These are phyloP conservation scores for Lolium multiflorum DNA, from an alignment of 176 grass and related monocot genomes.

Conservation along the genomic window DNA sequence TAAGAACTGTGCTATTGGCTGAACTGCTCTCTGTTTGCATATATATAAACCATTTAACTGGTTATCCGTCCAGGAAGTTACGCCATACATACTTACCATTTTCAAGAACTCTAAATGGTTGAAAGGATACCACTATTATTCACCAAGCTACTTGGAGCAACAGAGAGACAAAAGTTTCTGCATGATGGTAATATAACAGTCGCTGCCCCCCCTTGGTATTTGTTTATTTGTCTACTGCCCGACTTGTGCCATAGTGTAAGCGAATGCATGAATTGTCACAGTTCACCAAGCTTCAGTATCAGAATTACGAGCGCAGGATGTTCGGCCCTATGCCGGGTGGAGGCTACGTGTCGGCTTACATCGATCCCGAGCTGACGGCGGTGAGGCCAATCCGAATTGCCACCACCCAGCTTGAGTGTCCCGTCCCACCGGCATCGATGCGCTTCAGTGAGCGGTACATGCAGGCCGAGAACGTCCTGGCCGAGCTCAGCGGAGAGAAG, in stretches of 20 bases:
- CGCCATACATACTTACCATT: slow-evolving; percentile 13
- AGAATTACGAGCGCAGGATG: not conserved
- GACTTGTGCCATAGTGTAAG: too few relatives aligned
- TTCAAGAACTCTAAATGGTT: slow-evolving; percentile 20
- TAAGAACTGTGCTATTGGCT: not conserved
- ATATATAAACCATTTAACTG: not conserved
- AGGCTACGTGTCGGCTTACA: not conserved
- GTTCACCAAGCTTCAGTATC: not conserved
- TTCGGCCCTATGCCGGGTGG: not conserved
- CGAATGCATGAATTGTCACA: not conserved
- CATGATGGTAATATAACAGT: not conserved
- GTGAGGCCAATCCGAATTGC: slow-evolving; percentile 11
- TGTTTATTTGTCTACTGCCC: too few relatives aligned
- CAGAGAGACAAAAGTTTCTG: not conserved
- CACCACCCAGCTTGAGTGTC: not conserved
- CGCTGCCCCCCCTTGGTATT: not conserved
- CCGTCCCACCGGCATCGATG: not conserved
- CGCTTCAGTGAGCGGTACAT: not conserved
- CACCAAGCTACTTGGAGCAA: not conserved
- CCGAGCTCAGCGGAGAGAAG: not conserved
- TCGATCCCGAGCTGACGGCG: not conserved
- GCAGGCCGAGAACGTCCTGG: slow-evolving; percentile 22
- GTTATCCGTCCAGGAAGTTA: not conserved
- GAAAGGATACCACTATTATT: not conserved
- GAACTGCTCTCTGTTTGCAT: not conserved